A percentile compares a stretch with the other conserved stretches of the same genome.
Conservation (phyloP, 179 eudicot genomes). For the Amaranthus tricolor region DNA sequence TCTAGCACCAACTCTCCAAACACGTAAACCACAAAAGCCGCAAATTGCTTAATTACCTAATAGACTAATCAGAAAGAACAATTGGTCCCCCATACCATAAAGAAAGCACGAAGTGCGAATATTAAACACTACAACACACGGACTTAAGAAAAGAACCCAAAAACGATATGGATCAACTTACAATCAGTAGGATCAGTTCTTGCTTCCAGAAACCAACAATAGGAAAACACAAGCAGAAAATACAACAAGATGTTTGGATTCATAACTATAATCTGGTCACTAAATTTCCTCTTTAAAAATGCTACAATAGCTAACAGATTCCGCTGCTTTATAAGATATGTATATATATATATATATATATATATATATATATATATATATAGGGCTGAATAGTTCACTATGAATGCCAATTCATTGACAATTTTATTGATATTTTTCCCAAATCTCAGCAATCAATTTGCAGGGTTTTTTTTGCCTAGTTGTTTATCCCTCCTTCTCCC, state of each 20-base stretch:
- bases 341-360: neutral
- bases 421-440: too few relatives aligned
- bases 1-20: too few relatives aligned
- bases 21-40: too few relatives aligned
- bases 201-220: constrained; percentile 17
- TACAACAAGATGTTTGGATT: constrained; percentile 16
- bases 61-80: too few relatives aligned
- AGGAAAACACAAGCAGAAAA: constrained; percentile 6
- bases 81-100: too few relatives aligned
- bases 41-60: too few relatives aligned
- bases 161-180: constrained; percentile 17
- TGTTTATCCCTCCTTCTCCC: too few relatives aligned
- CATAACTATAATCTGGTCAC: constrained; percentile 5
- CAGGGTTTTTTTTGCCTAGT: too few relatives aligned
- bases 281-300: neutral
- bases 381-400: neutral
- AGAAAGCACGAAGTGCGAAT: too few relatives aligned
- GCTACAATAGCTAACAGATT: neutral
- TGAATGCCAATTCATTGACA: too few relatives aligned
- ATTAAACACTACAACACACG: neutral
- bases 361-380: neutral
- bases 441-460: too few relatives aligned
- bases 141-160: neutral
- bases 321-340: neutral
- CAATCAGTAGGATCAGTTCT: constrained; percentile 25